A percentile compares a stretch with the other conserved stretches of the same genome.
phyloP scores from a whole-genome alignment of 2,329 filamentous ascomycete species.

The Akanthomyces uredinophilus region DNA sequence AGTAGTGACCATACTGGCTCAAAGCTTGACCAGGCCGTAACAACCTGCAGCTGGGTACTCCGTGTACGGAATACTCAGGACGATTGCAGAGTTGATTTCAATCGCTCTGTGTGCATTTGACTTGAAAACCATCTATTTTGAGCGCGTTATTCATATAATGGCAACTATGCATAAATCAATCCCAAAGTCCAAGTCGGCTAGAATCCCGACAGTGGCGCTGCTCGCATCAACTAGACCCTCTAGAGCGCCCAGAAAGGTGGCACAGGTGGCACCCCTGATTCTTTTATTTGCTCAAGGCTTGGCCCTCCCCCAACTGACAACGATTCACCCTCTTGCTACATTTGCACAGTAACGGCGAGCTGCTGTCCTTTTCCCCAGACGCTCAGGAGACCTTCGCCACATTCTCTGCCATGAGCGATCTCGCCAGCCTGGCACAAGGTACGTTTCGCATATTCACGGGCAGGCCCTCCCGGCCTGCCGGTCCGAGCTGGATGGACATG shows the following conservation, averaged over 20 bases:
- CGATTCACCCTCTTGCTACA: background rate
- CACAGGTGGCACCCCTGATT: constrained; percentile 7
- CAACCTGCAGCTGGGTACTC: no score
- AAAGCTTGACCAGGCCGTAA: background rate
- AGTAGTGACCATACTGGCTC: background rate
- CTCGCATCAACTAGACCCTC: background rate
- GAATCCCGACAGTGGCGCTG: background rate
- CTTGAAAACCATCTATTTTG: no score
- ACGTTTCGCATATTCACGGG: background rate
- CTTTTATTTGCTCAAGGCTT: constrained; percentile 11
- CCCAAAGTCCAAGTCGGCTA: no score
- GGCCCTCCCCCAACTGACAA: background rate
- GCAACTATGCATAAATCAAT: no score
- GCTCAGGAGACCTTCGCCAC: background rate
- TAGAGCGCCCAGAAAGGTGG: constrained; percentile 1
- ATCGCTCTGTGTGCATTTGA: no score
- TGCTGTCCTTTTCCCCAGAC: background rate
- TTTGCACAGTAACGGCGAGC: background rate
- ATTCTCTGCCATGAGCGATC: constrained; percentile 6
- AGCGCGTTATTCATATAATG: no score
- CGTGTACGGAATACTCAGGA: no score
- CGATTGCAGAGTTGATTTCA: no score
- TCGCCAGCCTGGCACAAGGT: constrained; percentile 5
- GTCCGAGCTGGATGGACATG: background rate
- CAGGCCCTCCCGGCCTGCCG: background rate